Conservation (phyloP, 106 monocot genomes). For the Chionographis japonica region DNA sequence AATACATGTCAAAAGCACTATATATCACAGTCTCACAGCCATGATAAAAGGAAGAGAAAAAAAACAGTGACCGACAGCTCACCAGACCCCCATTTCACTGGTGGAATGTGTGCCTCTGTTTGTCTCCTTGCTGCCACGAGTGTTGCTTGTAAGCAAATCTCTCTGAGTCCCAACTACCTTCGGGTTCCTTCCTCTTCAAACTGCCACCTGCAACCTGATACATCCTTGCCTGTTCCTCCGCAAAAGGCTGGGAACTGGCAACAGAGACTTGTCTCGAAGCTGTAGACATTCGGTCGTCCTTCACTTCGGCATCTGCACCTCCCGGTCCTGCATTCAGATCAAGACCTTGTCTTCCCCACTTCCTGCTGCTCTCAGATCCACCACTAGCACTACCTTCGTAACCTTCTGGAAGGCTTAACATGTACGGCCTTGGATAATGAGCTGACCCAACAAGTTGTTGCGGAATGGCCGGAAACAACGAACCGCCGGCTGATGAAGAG, state of each 20-base stretch:
- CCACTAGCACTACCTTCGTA: conserved; percentile 19
- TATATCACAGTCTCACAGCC: neutral
- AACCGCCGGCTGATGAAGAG: conserved; percentile 33
- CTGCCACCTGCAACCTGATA: conserved; percentile 43
- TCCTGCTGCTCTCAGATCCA: conserved; percentile 52
- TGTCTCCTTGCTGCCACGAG: conserved; percentile 43
- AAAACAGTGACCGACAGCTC: conserved; percentile 3
- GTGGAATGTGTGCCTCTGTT: neutral
- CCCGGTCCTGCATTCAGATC: conserved; percentile 91
- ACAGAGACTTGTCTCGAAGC: conserved; percentile 40
- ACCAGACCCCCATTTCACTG: conserved; percentile 9
- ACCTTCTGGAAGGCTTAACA: conserved; percentile 54
- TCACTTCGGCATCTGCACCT: conserved; percentile 44
- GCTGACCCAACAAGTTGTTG: conserved; percentile 42
- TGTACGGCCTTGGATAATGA: conserved; percentile 48
- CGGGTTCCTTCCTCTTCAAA: conserved; percentile 54
- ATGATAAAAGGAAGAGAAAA: neutral
- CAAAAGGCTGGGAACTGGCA: conserved; percentile 43
- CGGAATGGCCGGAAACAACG: conserved; percentile 41
- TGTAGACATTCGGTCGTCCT: conserved; percentile 43
- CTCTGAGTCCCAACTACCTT: conserved; percentile 60
- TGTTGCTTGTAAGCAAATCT: conserved; percentile 55
- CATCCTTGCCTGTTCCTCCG: conserved; percentile 63
- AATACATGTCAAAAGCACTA: neutral
- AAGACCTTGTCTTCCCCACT: conserved; percentile 53